Evolutionary conservation across 768 basidiomycete species (phyloP).

Genomic region (Russula olivacea): DNA sequence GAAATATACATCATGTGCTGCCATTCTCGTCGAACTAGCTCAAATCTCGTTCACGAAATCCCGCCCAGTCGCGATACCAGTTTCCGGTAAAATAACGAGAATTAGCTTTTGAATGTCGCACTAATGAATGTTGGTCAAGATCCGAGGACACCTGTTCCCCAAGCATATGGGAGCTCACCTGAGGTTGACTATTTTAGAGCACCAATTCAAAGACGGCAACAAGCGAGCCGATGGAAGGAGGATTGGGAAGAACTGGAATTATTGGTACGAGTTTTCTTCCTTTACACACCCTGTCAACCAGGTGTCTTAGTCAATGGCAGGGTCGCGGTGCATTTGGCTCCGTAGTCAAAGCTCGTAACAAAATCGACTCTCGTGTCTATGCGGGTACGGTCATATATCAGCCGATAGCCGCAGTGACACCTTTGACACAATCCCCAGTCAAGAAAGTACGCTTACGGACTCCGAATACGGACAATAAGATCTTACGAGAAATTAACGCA

Average conservation of each 20-base stretch:
- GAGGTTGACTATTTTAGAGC: conserved; percentile 58
- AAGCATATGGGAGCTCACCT: conserved; percentile 46
- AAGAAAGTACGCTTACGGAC: conserved; percentile 85
- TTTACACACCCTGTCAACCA: neutral
- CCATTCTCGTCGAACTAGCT: conserved; percentile 49
- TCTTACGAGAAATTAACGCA: conserved; percentile 87
- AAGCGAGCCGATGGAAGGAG: conserved; percentile 79
- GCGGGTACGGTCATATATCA: conserved; percentile 44
- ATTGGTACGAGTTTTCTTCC: conserved; percentile 40
- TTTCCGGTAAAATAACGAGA: conserved; percentile 26
- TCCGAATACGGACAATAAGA: conserved; percentile 75
- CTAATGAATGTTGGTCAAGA: conserved; percentile 28
- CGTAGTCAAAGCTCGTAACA: conserved; percentile 91
- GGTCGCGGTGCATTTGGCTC: conserved; percentile 89
- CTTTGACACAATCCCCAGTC: conserved; percentile 41
- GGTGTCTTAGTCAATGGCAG: conserved; percentile 34
- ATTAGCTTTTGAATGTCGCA: neutral
- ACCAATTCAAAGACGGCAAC: conserved; percentile 38
- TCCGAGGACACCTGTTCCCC: conserved; percentile 47
- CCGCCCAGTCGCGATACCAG: conserved; percentile 26
- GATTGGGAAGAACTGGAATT: conserved; percentile 94
- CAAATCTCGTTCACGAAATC: conserved; percentile 18
- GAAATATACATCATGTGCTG: conserved; percentile 49
- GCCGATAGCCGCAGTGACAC: neutral
- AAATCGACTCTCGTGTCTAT: conserved; percentile 79